A percentile compares a stretch with the other conserved stretches of the same genome.
Evolutionary conservation across 768 basidiomycete species (phyloP).

Genomic region (Candolleomyces eurysporus): DNA sequence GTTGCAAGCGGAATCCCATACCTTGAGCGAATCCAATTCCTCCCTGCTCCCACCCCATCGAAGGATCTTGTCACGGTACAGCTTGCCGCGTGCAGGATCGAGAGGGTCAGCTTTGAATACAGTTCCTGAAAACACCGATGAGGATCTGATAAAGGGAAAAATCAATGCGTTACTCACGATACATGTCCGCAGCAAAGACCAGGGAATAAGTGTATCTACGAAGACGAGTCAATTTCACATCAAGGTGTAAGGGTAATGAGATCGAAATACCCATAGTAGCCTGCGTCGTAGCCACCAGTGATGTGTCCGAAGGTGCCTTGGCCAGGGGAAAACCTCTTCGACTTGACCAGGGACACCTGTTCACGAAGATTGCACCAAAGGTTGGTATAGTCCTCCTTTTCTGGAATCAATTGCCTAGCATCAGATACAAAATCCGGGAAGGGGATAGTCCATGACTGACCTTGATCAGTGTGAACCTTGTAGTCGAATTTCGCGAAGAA

Average conservation of each 20-base stretch:
- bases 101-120: constrained; percentile 83
- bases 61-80: constrained; percentile 77
- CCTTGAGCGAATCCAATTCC: constrained; percentile 77
- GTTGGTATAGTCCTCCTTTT: constrained; percentile 67
- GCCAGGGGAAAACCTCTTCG: constrained; percentile 57
- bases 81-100: constrained; percentile 59
- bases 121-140: constrained; percentile 38
- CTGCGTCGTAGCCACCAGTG: constrained; percentile 66
- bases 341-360: constrained; percentile 66
- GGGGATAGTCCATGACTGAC: constrained; percentile 30
- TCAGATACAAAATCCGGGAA: neutral
- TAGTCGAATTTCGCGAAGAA: constrained; percentile 84
- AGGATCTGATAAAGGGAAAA: constrained; percentile 7
- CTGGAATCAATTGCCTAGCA: constrained; percentile 25
- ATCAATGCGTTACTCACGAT: constrained; percentile 27
- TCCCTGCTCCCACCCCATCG: constrained; percentile 74
- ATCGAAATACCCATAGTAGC: constrained; percentile 53
- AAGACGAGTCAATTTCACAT: no score
- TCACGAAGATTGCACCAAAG: constrained; percentile 78
- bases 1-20: constrained; percentile 19
- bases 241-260: no score
- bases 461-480: constrained; percentile 69
- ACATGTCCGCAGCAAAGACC: constrained; percentile 61
- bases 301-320: constrained; percentile 79
- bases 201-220: constrained; percentile 64